Evolutionary conservation across 257 asterid species (phyloP).

Genomic region (Mentha longifolia): DNA sequence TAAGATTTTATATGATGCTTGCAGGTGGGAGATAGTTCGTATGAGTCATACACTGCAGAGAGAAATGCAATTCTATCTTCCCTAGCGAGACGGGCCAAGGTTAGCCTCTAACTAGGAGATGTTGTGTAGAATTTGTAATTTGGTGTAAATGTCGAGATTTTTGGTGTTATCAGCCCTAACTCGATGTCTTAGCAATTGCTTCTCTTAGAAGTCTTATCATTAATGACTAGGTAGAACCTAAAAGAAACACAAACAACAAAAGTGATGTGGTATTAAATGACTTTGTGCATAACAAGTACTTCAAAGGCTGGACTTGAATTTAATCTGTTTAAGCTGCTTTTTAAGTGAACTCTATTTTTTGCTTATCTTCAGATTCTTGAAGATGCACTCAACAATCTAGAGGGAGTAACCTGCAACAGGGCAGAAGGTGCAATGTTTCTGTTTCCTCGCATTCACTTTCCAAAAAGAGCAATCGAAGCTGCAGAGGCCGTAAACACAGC

Average conservation of each 20-base stretch:
- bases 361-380: slow-evolving; percentile 66
- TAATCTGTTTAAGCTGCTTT: too few relatives aligned
- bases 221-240: too few relatives aligned
- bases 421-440: slow-evolving; percentile 99
- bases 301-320: not conserved
- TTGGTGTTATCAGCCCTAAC: too few relatives aligned
- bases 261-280: too few relatives aligned
- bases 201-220: too few relatives aligned
- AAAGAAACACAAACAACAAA: too few relatives aligned
- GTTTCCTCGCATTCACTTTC: slow-evolving; percentile 75
- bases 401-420: slow-evolving; percentile 92
- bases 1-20: slow-evolving; percentile 2
- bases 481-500: slow-evolving; percentile 72
- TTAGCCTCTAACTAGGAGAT: slow-evolving; percentile 39
- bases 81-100: slow-evolving; percentile 91
- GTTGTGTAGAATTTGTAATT: too few relatives aligned
- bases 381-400: slow-evolving; percentile 81
- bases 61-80: slow-evolving; percentile 86
- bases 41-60: slow-evolving; percentile 76
- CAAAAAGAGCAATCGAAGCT: slow-evolving; percentile 82
- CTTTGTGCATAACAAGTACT: too few relatives aligned
- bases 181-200: too few relatives aligned
- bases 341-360: not conserved
- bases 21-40: slow-evolving; percentile 96
- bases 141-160: too few relatives aligned